Evolutionary conservation across 2,329 filamentous ascomycete genomes (phyloP).

Genomic region (Penicillium digitatum): DNA sequence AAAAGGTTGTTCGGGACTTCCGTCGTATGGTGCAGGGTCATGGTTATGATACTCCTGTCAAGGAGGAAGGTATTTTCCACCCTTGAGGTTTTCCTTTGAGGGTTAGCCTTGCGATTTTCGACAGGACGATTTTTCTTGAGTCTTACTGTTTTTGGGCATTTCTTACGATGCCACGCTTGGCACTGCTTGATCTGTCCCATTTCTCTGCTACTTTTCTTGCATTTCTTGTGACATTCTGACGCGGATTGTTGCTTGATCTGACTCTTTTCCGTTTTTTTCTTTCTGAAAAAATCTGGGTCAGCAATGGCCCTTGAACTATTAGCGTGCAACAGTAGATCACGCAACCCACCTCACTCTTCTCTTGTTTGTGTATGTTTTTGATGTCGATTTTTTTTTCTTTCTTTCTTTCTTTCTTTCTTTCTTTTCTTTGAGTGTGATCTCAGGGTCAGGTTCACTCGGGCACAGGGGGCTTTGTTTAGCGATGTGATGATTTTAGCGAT

Average conservation of each 20-base stretch:
- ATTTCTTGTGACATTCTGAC: not conserved
- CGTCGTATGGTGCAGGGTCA: constrained; percentile 82
- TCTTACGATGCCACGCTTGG: not conserved
- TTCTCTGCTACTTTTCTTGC: constrained; percentile 1
- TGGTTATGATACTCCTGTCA: constrained; percentile 50
- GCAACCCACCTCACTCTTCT: constrained; percentile 7
- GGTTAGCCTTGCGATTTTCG: not conserved
- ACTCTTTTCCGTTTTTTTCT: not conserved
- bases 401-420: not conserved
- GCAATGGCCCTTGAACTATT: constrained; percentile 14
- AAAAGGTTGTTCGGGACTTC: constrained; percentile 88
- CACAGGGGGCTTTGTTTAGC: constrained; percentile 1
- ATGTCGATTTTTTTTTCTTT: not conserved
- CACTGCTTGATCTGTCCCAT: not conserved
- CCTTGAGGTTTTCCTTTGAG: constrained; percentile 1
- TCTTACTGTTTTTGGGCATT: too few species aligned
- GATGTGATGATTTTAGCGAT: constrained; percentile 14
- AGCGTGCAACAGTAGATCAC: constrained; percentile 20
- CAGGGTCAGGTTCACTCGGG: constrained; percentile 1
- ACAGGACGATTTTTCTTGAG: too few species aligned
- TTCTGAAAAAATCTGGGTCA: constrained; percentile 8
- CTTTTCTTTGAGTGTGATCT: not conserved
- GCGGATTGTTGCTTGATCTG: not conserved
- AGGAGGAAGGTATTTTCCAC: constrained; percentile 30
- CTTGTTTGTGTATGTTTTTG: constrained; percentile 6